phyloP scores from a whole-genome alignment of 768 basidiomycete species.

The Suillus placidus region DNA sequence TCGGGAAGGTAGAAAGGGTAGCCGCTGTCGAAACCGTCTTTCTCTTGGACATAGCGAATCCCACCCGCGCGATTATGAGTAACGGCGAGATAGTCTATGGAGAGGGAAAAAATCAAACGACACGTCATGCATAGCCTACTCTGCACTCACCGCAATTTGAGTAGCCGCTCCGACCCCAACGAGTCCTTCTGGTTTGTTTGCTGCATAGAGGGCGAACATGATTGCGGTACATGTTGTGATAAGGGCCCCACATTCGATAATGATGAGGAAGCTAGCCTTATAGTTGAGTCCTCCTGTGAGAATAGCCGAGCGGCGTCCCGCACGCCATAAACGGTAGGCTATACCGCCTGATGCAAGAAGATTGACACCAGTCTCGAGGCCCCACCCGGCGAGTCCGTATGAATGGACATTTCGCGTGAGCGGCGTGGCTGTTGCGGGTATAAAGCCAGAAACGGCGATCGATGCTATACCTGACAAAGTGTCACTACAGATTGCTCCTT shows the following conservation, averaged over 20 bases:
- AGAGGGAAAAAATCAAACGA: too few species aligned
- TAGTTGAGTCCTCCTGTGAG: conserved; percentile 12
- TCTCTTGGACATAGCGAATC: conserved; percentile 10
- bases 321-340: conserved; percentile 17
- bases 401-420: background rate
- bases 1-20: background rate
- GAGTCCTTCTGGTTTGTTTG: background rate
- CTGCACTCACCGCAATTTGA: conserved; percentile 20
- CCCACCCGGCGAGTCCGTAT: conserved; percentile 18
- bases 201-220: conserved; percentile 17
- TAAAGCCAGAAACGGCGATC: conserved; percentile 22
- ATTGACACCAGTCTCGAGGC: conserved; percentile 16
- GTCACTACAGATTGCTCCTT: background rate
- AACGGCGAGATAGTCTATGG: conserved; percentile 23
- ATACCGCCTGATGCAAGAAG: conserved; percentile 21
- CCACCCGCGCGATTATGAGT: conserved; percentile 21
- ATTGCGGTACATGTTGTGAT: conserved; percentile 11
- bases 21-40: background rate
- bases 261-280: conserved; percentile 19
- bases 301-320: conserved; percentile 13
- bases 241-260: conserved; percentile 24
- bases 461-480: conserved; percentile 14
- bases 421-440: conserved; percentile 13
- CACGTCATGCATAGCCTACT: background rate
- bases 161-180: conserved; percentile 17